phyloP scores from a whole-genome alignment of 352 stramenopile species.

The Halophytophthora polymorphica region DNA sequence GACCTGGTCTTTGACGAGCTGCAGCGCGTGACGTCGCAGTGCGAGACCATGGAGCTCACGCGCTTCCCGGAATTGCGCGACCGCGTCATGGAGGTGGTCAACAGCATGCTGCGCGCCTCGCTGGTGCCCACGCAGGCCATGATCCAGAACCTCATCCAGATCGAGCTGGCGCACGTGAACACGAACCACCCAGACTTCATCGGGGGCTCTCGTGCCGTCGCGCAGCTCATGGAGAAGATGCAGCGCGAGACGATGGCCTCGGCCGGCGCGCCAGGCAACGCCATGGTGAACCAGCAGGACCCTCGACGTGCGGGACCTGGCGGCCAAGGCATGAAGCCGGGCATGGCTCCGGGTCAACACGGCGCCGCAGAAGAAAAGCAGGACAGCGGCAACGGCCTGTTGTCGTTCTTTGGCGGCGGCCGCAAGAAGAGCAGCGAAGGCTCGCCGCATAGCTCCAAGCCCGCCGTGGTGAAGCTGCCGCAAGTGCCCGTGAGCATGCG shows the following conservation, averaged over 20 bases:
- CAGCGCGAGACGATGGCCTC: conserved; percentile 80
- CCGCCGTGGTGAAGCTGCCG: conserved; percentile 90
- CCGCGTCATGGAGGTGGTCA: conserved; percentile 94
- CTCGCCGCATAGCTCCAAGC: conserved; percentile 25
- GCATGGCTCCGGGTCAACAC: conserved; percentile 15
- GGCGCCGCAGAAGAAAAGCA: conserved; percentile 45
- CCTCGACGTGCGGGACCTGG: conserved; percentile 31
- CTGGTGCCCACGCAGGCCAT: conserved; percentile 87
- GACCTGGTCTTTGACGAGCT: conserved; percentile 99
- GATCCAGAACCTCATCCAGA: conserved; percentile 98
- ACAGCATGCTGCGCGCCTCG: conserved; percentile 81
- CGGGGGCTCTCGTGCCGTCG: conserved; percentile 93
- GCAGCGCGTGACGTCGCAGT: conserved; percentile 93
- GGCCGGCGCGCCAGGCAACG: conserved; percentile 27
- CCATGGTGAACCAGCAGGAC: conserved; percentile 50
- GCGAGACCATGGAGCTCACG: conserved; percentile 94
- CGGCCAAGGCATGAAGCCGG: conserved; percentile 24
- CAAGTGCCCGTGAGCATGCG: conserved; percentile 96
- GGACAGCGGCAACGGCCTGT: conserved; percentile 45
- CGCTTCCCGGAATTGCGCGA: conserved; percentile 95
- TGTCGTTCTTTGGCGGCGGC: conserved; percentile 74
- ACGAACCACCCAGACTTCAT: conserved; percentile 99
- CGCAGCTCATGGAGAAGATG: conserved; percentile 94
- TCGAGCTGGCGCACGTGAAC: conserved; percentile 99
- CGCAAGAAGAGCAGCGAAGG: conserved; percentile 55